Base-by-base conservation (phyloP, 2,329 filamentous ascomycete species). In the Neofusicoccum ribis region DNA sequence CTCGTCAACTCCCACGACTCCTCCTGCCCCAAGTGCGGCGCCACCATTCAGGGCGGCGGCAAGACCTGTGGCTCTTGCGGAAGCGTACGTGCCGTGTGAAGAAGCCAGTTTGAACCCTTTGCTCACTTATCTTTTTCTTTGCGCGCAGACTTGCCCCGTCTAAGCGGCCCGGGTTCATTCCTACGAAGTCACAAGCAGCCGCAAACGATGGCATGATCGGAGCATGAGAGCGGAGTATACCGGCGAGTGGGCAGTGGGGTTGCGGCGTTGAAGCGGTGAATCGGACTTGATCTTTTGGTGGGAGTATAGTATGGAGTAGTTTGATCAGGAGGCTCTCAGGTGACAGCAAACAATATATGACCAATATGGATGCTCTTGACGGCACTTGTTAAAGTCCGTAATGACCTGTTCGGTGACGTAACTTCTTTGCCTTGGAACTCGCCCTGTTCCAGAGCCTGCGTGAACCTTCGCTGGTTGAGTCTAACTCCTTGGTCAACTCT, bases 41-140 rank as follows among this genome's bases (percentile, higher is more conserved):
- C 75, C 6, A 65, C 58, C 43, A 75, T 74, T 65, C 67, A 62
- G 44, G 72, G 69, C 49, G 75, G 69, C 6, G 67, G 65, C 58
- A 79, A 79, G 72, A 76, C 71, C 11, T 79, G 77, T 67, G 64
- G 70, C 36, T 76, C 76, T 56, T 79, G 77, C 67, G 77, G 77
- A 62, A 74, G 72, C 67, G 76, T 78, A 62, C 70, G 75, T 71
- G 17, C 34, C 41, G 14, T 15, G 15, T 17, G 4, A 23, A 31
- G 11, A 54, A 23, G 7, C 6, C 39, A 41, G 14, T 5, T 6
- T n/a, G n/a, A 41, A 36, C 17, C n/a, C 11, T 23, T 50, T 11
- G 51, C 51, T 44, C 36, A 43, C 23, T 15, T 27, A 8, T 23
- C 5, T 14, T 37, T 27, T 56, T 31, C 11, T 23, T 34, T 20